Percentiles rank a stretch among this genome's conserved stretches.
Conservation (phyloP, 2,329 filamentous ascomycete species). For the Ophiostoma montium region DNA sequence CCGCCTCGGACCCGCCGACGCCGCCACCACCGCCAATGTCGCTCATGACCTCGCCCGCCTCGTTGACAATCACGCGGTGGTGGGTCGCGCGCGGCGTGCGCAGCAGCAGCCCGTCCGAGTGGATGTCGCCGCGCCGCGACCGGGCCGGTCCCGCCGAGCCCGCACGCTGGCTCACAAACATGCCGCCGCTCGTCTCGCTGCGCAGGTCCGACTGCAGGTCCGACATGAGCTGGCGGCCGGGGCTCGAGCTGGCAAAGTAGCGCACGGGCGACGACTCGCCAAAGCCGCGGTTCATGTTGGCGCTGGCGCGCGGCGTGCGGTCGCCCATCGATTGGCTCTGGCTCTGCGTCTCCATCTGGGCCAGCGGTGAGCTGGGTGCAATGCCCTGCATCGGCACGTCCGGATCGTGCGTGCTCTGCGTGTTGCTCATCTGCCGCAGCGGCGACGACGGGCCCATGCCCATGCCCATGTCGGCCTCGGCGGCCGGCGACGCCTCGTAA, state of each 20-base stretch:
- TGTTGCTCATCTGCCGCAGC: conserved; percentile 41
- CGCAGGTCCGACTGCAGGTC: conserved; percentile 58
- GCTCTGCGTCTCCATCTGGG: conserved; percentile 44
- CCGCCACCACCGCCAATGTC: conserved; percentile 23
- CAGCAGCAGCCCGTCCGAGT: conserved; percentile 57
- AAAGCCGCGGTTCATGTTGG: conserved; percentile 27
- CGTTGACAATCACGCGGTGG: conserved; percentile 42
- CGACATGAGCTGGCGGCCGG: conserved; percentile 48
- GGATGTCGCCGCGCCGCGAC: conserved; percentile 62
- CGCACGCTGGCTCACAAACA: conserved; percentile 61
- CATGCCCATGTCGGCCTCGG: conserved; percentile 2
- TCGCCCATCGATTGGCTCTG: conserved; percentile 37
- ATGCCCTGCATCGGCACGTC: conserved; percentile 16
- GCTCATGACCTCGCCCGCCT: conserved; percentile 41
- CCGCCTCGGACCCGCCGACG: conserved; percentile 44
- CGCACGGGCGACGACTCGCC: conserved; percentile 76
- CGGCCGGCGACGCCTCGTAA: conserved; percentile 39
- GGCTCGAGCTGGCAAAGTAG: conserved; percentile 83
- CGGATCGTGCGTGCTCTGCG: conserved; percentile 33
- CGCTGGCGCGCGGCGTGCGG: conserved; percentile 58
- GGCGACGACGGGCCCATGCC: conserved; percentile 33
- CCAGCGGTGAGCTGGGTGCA: conserved; percentile 43
- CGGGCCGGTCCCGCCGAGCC: conserved; percentile 41
- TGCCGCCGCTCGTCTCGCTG: conserved; percentile 70
- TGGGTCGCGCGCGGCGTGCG: conserved; percentile 38